Conservation (phyloP, 768 basidiomycete genomes). For the Tulasnella calospora region DNA sequence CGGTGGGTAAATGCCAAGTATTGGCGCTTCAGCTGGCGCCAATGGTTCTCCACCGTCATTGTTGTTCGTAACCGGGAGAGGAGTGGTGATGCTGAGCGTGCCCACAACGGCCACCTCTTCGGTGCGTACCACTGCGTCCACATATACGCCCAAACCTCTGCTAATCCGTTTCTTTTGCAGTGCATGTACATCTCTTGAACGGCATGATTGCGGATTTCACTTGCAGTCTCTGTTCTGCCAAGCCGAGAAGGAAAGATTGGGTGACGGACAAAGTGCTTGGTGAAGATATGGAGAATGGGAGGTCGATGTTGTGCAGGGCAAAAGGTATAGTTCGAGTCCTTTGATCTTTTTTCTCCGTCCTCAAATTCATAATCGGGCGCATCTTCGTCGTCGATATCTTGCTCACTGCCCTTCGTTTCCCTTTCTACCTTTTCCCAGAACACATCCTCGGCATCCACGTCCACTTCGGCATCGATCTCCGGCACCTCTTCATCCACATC, state of each 20-base stretch:
- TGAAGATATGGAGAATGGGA: not conserved
- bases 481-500: no score
- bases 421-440: not conserved
- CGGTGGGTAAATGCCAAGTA: not conserved
- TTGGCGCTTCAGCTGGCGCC: not conserved
- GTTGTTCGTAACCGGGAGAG: not conserved
- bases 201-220: not conserved
- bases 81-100: constrained; percentile 29
- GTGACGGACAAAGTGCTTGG: not conserved
- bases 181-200: constrained; percentile 31
- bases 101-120: constrained; percentile 38
- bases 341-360: constrained; percentile 30
- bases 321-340: constrained; percentile 32
- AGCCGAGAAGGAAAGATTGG: not conserved
- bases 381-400: constrained; percentile 31
- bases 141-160: constrained; percentile 40
- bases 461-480: no score
- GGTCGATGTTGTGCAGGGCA: constrained; percentile 36
- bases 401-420: not conserved
- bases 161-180: constrained; percentile 34
- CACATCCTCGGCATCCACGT: no score
- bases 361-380: constrained; percentile 35
- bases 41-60: not conserved
- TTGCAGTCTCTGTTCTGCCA: not conserved
- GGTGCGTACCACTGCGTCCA: constrained; percentile 40